Evolutionary conservation across 2,329 filamentous ascomycete species (phyloP), one percentile per base, ranked within the genome.

Genomic region (Oidium heveae): DNA sequence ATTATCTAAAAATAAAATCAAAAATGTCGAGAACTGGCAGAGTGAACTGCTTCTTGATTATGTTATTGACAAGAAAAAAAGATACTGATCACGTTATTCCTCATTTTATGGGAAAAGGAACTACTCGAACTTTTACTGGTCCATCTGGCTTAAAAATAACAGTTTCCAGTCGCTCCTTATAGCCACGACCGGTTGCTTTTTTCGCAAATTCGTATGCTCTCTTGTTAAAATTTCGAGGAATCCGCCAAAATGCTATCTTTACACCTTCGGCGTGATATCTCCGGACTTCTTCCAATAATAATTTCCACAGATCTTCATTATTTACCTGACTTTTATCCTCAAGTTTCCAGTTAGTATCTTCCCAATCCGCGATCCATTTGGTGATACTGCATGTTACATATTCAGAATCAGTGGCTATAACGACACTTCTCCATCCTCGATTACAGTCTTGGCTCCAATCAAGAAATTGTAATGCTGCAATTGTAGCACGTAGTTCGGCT

Each of bases 401-500:
- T 32, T 68, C 66, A 0, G 72, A 75, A 59, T 78, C 72, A 0
- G 73, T 75, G 1, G 74, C 74, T 56, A 79, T 68, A 39, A 76
- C 70, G 2, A 77, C 6, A 1, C 58, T 62, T 63, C 12, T 56
- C 41, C 63, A 65, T 64, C 55, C 69, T 60, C 61, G 62, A 57
- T 74, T 71, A 4, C 60, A 63, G 10, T 59, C 59, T 7, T 4
- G 22, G 0, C 15, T n/a, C 73, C 72, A 76, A 57, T 61, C 9
- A 2, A 67, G 64, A 58, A 67, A 70, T 32, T 68, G 65, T 24
- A 77, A 66, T 4, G 70, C 75, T 5, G 67, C 71, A 50, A 76
- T 70, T 5, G 71, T 71, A 6, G 74, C 74, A 15, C 74, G 74
- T 7, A 79, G 68, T 61, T 77, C 72, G 2, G 75, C 75, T 4